Base-by-base conservation (phyloP, 768 basidiomycete genomes). In the Russula sp. region DNA sequence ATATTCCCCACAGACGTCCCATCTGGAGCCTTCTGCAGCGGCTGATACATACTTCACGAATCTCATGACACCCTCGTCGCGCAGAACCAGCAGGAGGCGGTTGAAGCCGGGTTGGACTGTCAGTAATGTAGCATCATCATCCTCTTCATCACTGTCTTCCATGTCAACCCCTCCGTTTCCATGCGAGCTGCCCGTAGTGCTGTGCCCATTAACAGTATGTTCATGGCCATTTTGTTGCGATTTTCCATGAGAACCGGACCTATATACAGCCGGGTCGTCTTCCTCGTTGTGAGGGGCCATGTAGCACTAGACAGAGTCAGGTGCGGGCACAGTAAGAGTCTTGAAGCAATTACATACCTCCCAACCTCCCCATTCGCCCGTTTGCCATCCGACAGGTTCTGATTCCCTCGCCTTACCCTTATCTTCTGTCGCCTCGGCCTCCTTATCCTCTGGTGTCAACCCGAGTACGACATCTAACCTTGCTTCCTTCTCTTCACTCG, bases 21-120 rank as follows among this genome's bases (percentile, higher is more conserved):
- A 98, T 57, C 96, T 78, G 34, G 91, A 93, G 9, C 93, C 92
- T 55, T 86, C 83, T 0, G 96, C 96, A 1, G 86, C 84, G 16
- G 90, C 91, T 32, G 89, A 90, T 20, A 98, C 83, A 69, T 98
- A 98, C 72, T 98, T 98, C 65, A 95, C 92, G 71, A 98, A 98
- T 45, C 83, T 83, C 85, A 98, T 87, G 50, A 98, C 94, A 20
- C 89, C 83, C 69, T 93, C 90, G 72, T 98, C 96, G 16, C 96
- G 82, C 60, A 98, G 76, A 25, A 98, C 95, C 41, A 98, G 79
- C 34, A 95, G 77, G 9, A 98, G 78, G 18, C 86, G 81, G 73
- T 98, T 98, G 76, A 93, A 98, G 5, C 88, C 87, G 0, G 94
- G 90, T 66, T 91, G 88, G 47, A 91, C 87, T 5, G 90, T 91